Conservation (phyloP, 1,284 basidiomycete species). For the Flammula alnicola region DNA sequence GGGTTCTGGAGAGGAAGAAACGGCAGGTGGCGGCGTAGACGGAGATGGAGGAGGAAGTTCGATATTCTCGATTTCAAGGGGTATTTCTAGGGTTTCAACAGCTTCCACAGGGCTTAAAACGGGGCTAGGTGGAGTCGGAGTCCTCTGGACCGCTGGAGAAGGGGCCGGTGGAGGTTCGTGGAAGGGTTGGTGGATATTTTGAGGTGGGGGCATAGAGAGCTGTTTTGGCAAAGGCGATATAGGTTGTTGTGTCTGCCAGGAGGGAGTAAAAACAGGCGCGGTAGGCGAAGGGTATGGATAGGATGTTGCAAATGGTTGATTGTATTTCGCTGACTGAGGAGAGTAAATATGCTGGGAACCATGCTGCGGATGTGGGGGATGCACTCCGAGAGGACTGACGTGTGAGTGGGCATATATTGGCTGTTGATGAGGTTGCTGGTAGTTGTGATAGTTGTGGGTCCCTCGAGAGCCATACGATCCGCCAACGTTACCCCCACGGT, state of each 20-base stretch:
- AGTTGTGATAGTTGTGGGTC: conserved; percentile 21
- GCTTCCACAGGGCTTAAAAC: not conserved
- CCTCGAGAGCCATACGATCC: conserved; percentile 23
- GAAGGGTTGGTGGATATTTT: conserved; percentile 24
- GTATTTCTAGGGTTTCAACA: not conserved
- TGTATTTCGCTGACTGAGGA: conserved; percentile 28
- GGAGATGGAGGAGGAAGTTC: conserved; percentile 7
- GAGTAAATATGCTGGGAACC: conserved; percentile 25
- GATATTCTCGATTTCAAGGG: not conserved
- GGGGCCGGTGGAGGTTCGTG: conserved; percentile 27
- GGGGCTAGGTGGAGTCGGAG: not conserved
- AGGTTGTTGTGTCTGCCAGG: conserved; percentile 39
- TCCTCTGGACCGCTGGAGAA: conserved; percentile 1
- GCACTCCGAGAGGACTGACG: conserved; percentile 13
- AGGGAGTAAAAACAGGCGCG: conserved; percentile 37
- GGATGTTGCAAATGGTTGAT: conserved; percentile 29
- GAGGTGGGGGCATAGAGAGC: conserved; percentile 37
- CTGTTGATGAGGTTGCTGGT: conserved; percentile 18
- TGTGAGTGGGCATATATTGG: conserved; percentile 22
- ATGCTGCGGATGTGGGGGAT: conserved; percentile 21
- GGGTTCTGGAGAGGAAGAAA: conserved; percentile 9
- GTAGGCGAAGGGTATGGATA: conserved; percentile 32
- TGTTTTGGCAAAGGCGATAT: conserved; percentile 45
- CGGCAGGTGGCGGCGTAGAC: conserved; percentile 9
- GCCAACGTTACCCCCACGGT: conserved; percentile 26